A percentile compares a stretch with the other conserved stretches of the same genome.
Conservation (phyloP, 306 rosid genomes). For the Quercus mongolica region DNA sequence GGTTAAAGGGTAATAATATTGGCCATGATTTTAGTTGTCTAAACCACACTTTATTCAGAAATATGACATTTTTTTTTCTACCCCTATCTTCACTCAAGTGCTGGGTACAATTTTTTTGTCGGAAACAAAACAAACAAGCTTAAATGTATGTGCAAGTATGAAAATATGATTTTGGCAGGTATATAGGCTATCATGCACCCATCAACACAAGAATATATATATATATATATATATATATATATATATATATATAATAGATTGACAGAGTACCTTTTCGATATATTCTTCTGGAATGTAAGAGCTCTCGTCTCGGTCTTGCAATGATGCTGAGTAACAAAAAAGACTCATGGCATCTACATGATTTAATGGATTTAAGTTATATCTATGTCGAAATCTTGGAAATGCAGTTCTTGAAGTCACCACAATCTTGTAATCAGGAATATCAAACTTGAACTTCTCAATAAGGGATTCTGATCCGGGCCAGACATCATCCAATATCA, state of each 20-base stretch:
- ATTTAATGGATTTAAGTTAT: constrained; percentile 9
- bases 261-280: constrained; percentile 11
- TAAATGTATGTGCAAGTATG: too few species aligned
- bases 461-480: constrained; percentile 10
- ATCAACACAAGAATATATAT: too few species aligned
- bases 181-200: too few species aligned
- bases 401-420: constrained; percentile 34
- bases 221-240: too few species aligned
- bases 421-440: constrained; percentile 29
- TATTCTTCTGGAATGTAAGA: constrained; percentile 10
- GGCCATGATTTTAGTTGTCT: not conserved
- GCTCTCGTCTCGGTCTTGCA: not conserved
- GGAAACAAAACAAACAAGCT: too few species aligned
- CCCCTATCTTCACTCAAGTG: too few species aligned
- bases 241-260: not conserved
- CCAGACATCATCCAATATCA: constrained; percentile 39
- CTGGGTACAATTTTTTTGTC: too few species aligned
- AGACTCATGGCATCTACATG: constrained; percentile 21
- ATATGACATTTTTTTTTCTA: too few species aligned
- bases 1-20: not conserved
- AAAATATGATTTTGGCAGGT: too few species aligned
- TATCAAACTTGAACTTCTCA: constrained; percentile 5
- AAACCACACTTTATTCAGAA: too few species aligned
- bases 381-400: constrained; percentile 1
- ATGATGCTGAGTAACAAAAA: constrained; percentile 20